Evolutionary conservation across 768 basidiomycete species (phyloP).

Genomic region (Termitomyces sp.): DNA sequence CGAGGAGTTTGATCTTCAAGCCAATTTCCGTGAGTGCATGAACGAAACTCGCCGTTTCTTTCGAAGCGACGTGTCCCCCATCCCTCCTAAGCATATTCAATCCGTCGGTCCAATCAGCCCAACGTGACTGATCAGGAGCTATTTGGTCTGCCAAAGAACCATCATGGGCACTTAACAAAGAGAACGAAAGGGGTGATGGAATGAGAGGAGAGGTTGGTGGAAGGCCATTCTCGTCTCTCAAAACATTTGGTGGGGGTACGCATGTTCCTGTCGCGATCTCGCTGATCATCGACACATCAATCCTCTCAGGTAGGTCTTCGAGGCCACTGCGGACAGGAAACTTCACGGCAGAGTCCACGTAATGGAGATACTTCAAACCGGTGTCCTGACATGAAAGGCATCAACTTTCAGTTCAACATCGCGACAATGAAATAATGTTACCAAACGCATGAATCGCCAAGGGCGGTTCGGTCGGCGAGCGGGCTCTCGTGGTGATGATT

Average conservation of each 20-base stretch:
- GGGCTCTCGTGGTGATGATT: constrained; percentile 46
- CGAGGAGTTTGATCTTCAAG: constrained; percentile 84
- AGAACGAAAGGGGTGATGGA: constrained; percentile 73
- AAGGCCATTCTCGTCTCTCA: constrained; percentile 59
- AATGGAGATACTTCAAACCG: constrained; percentile 78
- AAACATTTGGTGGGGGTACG: constrained; percentile 60
- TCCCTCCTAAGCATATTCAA: constrained; percentile 82
- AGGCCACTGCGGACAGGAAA: constrained; percentile 76
- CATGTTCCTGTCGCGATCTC: constrained; percentile 79
- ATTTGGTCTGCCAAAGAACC: constrained; percentile 76
- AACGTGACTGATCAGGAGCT: constrained; percentile 71
- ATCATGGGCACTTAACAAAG: constrained; percentile 65
- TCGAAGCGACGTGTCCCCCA: constrained; percentile 78
- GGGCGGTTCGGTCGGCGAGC: constrained; percentile 57
- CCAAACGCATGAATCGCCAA: constrained; percentile 88
- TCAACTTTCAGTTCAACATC: background rate
- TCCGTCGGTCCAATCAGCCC: constrained; percentile 95
- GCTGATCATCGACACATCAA: constrained; percentile 76
- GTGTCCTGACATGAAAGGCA: constrained; percentile 53
- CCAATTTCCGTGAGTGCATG: constrained; percentile 88
- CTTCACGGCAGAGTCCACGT: constrained; percentile 77
- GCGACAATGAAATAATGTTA: constrained; percentile 28
- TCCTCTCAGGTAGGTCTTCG: constrained; percentile 84
- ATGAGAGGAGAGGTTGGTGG: constrained; percentile 48
- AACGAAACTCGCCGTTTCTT: constrained; percentile 84